Evolutionary conservation across 176 grass and related monocot genomes (phyloP).

Genomic region (Carex myosuroides): DNA sequence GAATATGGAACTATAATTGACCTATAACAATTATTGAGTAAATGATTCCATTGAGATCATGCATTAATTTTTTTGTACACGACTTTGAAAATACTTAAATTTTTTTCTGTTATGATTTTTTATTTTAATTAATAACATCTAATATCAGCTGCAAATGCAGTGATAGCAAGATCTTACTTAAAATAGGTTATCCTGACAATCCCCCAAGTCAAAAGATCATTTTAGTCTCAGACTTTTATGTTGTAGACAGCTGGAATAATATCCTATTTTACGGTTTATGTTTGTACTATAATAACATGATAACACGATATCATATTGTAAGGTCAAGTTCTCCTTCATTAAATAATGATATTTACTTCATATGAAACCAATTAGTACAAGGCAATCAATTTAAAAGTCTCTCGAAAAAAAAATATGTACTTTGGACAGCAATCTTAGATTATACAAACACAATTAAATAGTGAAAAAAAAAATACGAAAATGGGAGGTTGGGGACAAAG

Average conservation of each 20-base stretch:
- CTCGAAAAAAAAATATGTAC: neutral
- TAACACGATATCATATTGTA: neutral
- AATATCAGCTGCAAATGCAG: too few species aligned
- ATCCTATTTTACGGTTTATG: neutral
- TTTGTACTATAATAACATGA: constrained; percentile 6
- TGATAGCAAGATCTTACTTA: neutral
- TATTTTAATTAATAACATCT: too few species aligned
- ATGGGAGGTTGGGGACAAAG: too few species aligned
- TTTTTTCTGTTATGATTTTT: neutral
- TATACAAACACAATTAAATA: too few species aligned
- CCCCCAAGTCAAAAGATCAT: constrained; percentile 2
- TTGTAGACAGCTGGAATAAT: neutral
- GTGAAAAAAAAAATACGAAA: too few species aligned
- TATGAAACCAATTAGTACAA: neutral
- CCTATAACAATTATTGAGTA: neutral
- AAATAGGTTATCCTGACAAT: neutral
- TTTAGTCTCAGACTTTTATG: neutral
- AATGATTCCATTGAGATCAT: constrained; percentile 12
- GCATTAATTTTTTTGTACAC: neutral
- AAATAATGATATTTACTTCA: neutral
- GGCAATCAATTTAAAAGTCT: neutral
- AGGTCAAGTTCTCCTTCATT: neutral
- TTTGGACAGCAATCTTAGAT: neutral
- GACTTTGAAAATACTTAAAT: neutral
- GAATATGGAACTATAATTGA: constrained; percentile 3